Base-by-base conservation (phyloP, 2,329 filamentous ascomycete genomes). In the Fusarium bactridioides region DNA sequence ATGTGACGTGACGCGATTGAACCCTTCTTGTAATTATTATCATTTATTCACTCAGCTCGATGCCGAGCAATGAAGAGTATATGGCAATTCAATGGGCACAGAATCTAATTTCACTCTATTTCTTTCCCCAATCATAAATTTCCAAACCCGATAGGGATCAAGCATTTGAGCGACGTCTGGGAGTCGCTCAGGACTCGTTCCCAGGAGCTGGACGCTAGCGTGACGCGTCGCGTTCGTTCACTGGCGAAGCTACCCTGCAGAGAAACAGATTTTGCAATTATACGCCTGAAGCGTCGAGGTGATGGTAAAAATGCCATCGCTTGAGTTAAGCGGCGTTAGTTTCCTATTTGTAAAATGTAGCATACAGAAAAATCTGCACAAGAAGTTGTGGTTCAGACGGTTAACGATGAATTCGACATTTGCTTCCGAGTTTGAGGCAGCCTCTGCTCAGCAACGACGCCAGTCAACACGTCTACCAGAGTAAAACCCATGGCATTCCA, bases 391-490 rank as follows among this genome's bases (percentile, higher is more conserved):
- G 9, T 13, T 51, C 4, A 33, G 16, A 33, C 1, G 29, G 3
- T 15, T 5, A 2, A 6, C 12, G 6, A 19, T 19, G 29, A 10
- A 10, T 35, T 19, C 9, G 9, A 23, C 15, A 18, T 19, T 35
- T 50, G 11, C 21, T 2, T 15, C 8, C 7, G 15, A 35, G 5
- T 18, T n/a, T n/a, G 21, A 48, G 7, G 0, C 1, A 3, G 2
- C 5, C 16, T 4, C 1, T 31, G 7, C 6, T 4, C 5, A 11
- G 10, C 4, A 8, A 0, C 1, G 2, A 1, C 10, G 11, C 10
- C 10, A 19, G 4, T 1, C n/a, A 44, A 12, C 7, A 9, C 11
- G 4, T 6, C 21, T 11, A 21, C 15, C 21, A 31, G 15, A 19
- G 3, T 4, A 25, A 25, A 2, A 2, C 7, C 8, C n/a, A 0